Base-by-base conservation (phyloP, 345 rosid species). In the Trapa incisa region DNA sequence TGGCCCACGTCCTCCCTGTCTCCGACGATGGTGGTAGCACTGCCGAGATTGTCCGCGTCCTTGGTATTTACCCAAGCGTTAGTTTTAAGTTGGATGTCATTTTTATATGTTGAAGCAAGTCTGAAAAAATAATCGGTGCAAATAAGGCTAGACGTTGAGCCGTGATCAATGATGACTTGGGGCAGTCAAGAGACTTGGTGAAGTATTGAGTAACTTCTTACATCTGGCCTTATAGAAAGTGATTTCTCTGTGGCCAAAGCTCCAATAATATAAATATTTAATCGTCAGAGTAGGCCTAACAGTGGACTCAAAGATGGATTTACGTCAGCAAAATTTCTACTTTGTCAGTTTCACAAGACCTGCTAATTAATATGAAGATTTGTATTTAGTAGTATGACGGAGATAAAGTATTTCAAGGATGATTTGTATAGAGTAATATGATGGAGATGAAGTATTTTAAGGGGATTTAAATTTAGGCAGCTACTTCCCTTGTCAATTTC, bases 11-110 rank as follows among this genome's bases (percentile, higher is more conserved):
- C 61, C 88, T 93, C 71, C 98, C 97, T 35, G 98, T 93, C 36
- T 93, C 97, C 61, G 97, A 93, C 62, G 98, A 93, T 71, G 97
- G 98, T 1, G 98, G 98, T 67, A 89, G 97, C 57, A 93, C 98
- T 0, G 98, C 97, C n/a, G 97, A 93, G 87, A 90, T 93, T 70
- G 96, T 93, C 67, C 88, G 97, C 58, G 96, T 93, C 29, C 94
- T 90, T 7, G 98, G 98, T 92, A 74, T 67, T 14, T 69, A 53
- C 29, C 54, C 39, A 41, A 41, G 43, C 37, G 29, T 22, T 22
- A 22, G 29, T 52, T 29, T 29, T 16, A 4, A 6, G 3, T 47
- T 14, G 56, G 14, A n/a, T 50, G 22, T 53, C 33, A 17, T 17
- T 4, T 2, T n/a, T 33, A n/a, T 3, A 53, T 53, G n/a, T 16